These are phyloP conservation scores for Cercospora sojina DNA, from an alignment of 2,329 filamentous ascomycete genomes.

Conservation along the genomic window DNA sequence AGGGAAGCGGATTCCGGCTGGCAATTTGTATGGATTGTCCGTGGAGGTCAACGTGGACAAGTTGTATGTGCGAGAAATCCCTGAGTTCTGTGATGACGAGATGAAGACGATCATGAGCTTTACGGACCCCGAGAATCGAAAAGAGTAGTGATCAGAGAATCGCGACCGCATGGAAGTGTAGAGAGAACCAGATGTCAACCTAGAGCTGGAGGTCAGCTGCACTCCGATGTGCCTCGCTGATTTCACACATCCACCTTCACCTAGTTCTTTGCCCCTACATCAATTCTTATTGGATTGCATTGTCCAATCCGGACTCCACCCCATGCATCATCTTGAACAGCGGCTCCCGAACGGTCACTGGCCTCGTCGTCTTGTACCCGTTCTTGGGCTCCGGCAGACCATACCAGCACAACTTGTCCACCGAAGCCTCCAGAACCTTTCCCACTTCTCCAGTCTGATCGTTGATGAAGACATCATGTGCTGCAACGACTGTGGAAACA, in stretches of 20 bases:
- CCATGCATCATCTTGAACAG: slow-evolving; percentile 49
- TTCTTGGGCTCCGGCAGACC: slow-evolving; percentile 43
- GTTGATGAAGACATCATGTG: slow-evolving; percentile 49
- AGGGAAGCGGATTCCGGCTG: slow-evolving; percentile 13
- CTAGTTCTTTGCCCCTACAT: too few species aligned
- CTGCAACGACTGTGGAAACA: slow-evolving; percentile 47
- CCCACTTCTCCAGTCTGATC: slow-evolving; percentile 44
- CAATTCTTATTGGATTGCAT: slow-evolving; percentile 37
- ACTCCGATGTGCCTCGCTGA: background rate
- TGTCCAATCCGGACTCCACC: slow-evolving; percentile 44
- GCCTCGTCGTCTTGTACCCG: slow-evolving; percentile 45
- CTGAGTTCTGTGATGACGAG: slow-evolving; percentile 30
- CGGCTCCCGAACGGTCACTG: slow-evolving; percentile 51
- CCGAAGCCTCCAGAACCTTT: slow-evolving; percentile 48
- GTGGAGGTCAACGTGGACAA: slow-evolving; percentile 32
- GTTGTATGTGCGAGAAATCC: slow-evolving; percentile 30
- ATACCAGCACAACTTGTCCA: slow-evolving; percentile 44
- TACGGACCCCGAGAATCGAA: slow-evolving; percentile 36
- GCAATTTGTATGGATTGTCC: slow-evolving; percentile 30
- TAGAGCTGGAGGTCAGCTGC: background rate
- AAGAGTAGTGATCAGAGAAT: slow-evolving; percentile 28
- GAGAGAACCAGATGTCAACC: too few species aligned
- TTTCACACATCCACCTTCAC: too few species aligned
- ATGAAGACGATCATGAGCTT: slow-evolving; percentile 37
- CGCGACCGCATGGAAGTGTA: too few species aligned